These are phyloP conservation scores for Citrus reticulata DNA, from an alignment of 345 rosid species.

Conservation along the genomic window DNA sequence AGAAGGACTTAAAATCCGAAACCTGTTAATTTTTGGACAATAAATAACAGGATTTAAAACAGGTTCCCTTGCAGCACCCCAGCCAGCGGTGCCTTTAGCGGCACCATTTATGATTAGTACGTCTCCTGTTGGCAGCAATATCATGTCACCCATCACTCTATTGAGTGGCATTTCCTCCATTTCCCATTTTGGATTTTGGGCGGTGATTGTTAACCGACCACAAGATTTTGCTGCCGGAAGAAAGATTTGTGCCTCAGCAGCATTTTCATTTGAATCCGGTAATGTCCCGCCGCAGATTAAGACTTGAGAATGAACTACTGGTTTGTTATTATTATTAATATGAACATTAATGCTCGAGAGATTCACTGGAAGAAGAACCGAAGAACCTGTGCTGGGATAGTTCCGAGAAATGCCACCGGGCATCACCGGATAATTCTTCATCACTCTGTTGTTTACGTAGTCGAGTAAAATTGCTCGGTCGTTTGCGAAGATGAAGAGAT, in stretches of 20 bases:
- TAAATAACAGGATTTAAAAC: constrained; percentile 23
- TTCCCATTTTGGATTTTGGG: constrained; percentile 19
- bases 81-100: constrained; percentile 30
- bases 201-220: constrained; percentile 25
- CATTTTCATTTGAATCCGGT: constrained; percentile 17
- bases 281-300: constrained; percentile 40
- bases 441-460: constrained; percentile 25
- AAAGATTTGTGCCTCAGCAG: constrained; percentile 3
- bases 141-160: constrained; percentile 52
- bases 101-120: constrained; percentile 44
- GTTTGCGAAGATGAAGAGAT: constrained; percentile 50
- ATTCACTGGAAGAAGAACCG: constrained; percentile 40
- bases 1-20: constrained; percentile 28
- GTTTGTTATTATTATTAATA: neutral
- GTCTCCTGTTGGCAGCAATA: constrained; percentile 44
- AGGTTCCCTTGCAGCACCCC: constrained; percentile 15
- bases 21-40: constrained; percentile 1
- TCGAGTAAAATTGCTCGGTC: constrained; percentile 41
- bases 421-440: constrained; percentile 38
- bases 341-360: neutral
- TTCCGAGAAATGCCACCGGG: constrained; percentile 46
- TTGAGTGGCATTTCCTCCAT: constrained; percentile 49
- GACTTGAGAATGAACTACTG: constrained; percentile 23
- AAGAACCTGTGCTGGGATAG: constrained; percentile 57
- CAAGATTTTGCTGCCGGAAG: constrained; percentile 19